Percentiles rank a stretch among this genome's conserved stretches.
These are phyloP conservation scores for Trichoderma asperellum DNA, from an alignment of 2,329 filamentous ascomycete species.

Conservation along the genomic window DNA sequence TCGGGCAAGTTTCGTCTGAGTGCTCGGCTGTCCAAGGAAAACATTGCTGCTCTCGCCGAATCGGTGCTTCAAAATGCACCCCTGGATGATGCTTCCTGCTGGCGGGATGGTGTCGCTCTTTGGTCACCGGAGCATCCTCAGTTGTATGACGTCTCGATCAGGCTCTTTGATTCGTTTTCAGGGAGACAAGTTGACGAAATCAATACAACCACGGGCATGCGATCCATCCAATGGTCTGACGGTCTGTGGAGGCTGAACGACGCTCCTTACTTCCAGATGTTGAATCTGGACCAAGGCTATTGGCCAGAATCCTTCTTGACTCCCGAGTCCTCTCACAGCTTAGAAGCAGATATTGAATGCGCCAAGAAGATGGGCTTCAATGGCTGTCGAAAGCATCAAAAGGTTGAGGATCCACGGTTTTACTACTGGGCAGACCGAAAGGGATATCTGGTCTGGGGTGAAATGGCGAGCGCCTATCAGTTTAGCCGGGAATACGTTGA, in stretches of 20 bases:
- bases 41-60: slow-evolving; percentile 46
- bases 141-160: slow-evolving; percentile 59
- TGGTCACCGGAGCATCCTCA: slow-evolving; percentile 64
- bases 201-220: slow-evolving; percentile 63
- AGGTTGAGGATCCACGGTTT: slow-evolving; percentile 64
- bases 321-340: slow-evolving; percentile 52
- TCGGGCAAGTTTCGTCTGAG: background rate
- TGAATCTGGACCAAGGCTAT: slow-evolving; percentile 66
- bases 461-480: slow-evolving; percentile 67
- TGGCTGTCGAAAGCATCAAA: slow-evolving; percentile 67
- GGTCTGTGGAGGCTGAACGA: slow-evolving; percentile 63
- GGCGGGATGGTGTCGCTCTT: slow-evolving; percentile 61
- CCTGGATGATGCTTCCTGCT: slow-evolving; percentile 45
- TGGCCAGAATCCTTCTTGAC: slow-evolving; percentile 66
- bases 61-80: slow-evolving; percentile 41
- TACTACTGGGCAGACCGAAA: slow-evolving; percentile 64
- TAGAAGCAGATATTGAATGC: slow-evolving; percentile 58
- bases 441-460: slow-evolving; percentile 66
- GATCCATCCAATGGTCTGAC: slow-evolving; percentile 63
- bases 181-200: slow-evolving; percentile 57
- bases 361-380: slow-evolving; percentile 66
- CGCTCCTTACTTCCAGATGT: slow-evolving; percentile 62
- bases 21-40: slow-evolving; percentile 48
- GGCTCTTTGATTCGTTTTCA: slow-evolving; percentile 49
- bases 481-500: slow-evolving; percentile 62